Evolutionary conservation across 345 rosid genomes (phyloP).

Genomic region (Excoecaria agallocha): DNA sequence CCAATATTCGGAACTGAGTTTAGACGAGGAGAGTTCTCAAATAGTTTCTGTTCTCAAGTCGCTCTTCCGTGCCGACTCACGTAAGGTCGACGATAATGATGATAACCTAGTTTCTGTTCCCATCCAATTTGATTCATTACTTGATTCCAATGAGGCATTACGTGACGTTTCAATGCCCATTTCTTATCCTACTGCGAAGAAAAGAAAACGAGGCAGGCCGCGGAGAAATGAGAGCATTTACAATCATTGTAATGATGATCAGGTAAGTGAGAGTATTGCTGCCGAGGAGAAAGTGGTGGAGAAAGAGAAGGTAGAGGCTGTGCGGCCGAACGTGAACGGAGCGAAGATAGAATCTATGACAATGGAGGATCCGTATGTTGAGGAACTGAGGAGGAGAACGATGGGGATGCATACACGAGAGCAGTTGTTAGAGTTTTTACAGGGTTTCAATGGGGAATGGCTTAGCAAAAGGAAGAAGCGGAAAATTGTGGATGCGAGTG

Average conservation of each 20-base stretch:
- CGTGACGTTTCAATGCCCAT: slow-evolving; percentile 22
- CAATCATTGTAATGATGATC: neutral
- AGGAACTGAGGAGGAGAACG: slow-evolving; percentile 57
- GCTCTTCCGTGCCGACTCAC: slow-evolving; percentile 38
- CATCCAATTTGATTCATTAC: slow-evolving; percentile 21
- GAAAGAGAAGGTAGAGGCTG: slow-evolving; percentile 4
- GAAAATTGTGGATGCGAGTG: slow-evolving; percentile 52
- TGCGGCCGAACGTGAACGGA: slow-evolving; percentile 20
- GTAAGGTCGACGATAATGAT: neutral
- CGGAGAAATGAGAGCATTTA: slow-evolving; percentile 34
- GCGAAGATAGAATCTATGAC: slow-evolving; percentile 31
- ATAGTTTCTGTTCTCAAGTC: slow-evolving; percentile 52
- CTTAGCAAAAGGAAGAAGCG: slow-evolving; percentile 58
- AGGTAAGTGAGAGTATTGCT: slow-evolving; percentile 12
- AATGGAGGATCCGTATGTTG: slow-evolving; percentile 46
- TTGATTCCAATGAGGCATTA: slow-evolving; percentile 10
- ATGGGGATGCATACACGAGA: slow-evolving; percentile 42
- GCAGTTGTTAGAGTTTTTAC: slow-evolving; percentile 52
- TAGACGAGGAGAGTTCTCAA: slow-evolving; percentile 47
- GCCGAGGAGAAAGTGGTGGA: slow-evolving; percentile 2
- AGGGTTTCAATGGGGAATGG: slow-evolving; percentile 63
- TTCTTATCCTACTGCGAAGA: slow-evolving; percentile 21
- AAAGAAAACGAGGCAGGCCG: slow-evolving; percentile 68
- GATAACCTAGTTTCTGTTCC: slow-evolving; percentile 39
- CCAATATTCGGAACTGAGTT: slow-evolving; percentile 27